Evolutionary conservation across 129 eudicot genomes (phyloP).

Genomic region (Chrysanthemum seticuspe): DNA sequence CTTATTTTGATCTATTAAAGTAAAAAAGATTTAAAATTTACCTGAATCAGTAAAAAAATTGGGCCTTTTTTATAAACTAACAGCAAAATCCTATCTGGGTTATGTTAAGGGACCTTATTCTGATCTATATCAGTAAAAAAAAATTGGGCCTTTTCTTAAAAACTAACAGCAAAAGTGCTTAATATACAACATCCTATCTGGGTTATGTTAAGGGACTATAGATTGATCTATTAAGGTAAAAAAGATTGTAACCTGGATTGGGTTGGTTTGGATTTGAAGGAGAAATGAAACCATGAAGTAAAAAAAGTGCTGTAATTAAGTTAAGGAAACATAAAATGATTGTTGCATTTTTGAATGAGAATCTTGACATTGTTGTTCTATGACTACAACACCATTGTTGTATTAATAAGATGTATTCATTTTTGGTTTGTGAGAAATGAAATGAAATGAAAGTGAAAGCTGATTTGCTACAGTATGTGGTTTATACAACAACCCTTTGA

Average conservation of each 20-base stretch:
- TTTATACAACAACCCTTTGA: too few relatives aligned
- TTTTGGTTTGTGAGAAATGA: slow-evolving; percentile 6
- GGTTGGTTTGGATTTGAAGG: slow-evolving; percentile 45
- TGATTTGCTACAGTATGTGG: too few relatives aligned
- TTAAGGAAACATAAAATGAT: slow-evolving; percentile 64
- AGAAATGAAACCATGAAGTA: slow-evolving; percentile 56
- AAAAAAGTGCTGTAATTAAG: slow-evolving; percentile 55
- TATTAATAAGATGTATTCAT: slow-evolving; percentile 21
- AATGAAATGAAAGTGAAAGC: neutral
- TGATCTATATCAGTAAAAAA: too few relatives aligned
- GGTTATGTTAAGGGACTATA: too few relatives aligned
- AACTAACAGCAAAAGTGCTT: too few relatives aligned
- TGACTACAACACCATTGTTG: slow-evolving; percentile 51
- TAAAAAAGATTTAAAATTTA: neutral
- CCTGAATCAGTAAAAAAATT: too few relatives aligned
- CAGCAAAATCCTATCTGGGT: too few relatives aligned
- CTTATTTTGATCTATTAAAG: neutral
- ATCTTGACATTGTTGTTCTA: slow-evolving; percentile 27
- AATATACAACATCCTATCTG: too few relatives aligned
- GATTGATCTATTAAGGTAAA: neutral
- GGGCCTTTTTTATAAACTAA: too few relatives aligned
- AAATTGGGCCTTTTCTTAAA: too few relatives aligned
- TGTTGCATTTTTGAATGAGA: slow-evolving; percentile 72
- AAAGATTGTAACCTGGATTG: slow-evolving; percentile 36
- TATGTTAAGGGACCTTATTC: too few relatives aligned